Base-by-base conservation (phyloP, 768 basidiomycete species). In the Leccinum rimulosum region DNA sequence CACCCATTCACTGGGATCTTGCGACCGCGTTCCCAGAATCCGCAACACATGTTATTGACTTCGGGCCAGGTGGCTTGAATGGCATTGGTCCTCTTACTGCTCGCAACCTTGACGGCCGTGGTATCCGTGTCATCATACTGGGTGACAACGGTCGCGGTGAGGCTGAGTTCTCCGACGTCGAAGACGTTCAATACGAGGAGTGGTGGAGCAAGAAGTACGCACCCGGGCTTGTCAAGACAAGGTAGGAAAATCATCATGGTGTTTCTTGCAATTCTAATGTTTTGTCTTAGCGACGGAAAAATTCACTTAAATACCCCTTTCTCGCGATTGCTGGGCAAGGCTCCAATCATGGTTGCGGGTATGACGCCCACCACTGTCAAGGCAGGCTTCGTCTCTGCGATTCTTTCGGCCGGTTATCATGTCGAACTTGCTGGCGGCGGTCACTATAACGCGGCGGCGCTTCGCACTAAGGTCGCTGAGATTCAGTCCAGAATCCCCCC, bases 361-460 rank as follows among this genome's bases (percentile, higher is more conserved):
- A 98, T 99, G 97, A 99, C 97, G 0, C 97, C 97, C 0, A 89
- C 89, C 1, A 99, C 97, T 33, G 97, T 99, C 64, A 89, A 95
- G 72, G 89, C 89, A 33, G 95, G 95, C 17, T 96, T 98, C 73
- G 95, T 98, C 68, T 87, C 88, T 59, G 95, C 97, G 8, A 83
- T 96, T 50, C 86, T 97, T 65, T 84, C 88, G 62, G 95, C 97
- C 28, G 96, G 96, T 1, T 98, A 89, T 73, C 97, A 99, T 73
- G 82, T 98, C 68, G 97, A 99, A 75, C 83, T 99, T 62, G 97
- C 97, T 55, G 97, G 97, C 61, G 97, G 97, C 54, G 97, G 95
- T 14, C 97, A 99, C 77, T 99, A 98, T 79, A 95, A 93, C 69
- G 80, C 91, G 31, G 81, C 84, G 43, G 93, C 95, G 11, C 84